Percentiles rank a stretch among this genome's conserved stretches.
phyloP scores from a whole-genome alignment of 2,329 filamentous ascomycete species.

The Hypoxylon rubiginosum region DNA sequence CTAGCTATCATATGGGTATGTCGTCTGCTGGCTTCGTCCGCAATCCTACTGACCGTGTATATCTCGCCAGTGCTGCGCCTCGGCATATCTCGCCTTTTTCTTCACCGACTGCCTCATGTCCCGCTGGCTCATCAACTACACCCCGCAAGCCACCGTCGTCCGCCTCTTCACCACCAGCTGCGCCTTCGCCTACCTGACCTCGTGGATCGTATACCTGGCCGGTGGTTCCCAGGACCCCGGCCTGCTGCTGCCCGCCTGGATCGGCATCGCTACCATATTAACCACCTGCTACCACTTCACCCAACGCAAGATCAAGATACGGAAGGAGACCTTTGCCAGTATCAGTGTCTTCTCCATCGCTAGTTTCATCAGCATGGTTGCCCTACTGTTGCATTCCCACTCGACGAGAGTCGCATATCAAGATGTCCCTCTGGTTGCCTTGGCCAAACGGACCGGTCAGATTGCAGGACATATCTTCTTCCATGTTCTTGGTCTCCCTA shows the following conservation, averaged over 20 bases:
- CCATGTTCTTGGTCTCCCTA: constrained; percentile 48
- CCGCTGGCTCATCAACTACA: constrained; percentile 87
- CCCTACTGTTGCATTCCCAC: constrained; percentile 76
- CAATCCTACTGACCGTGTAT: not conserved
- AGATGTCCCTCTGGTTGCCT: constrained; percentile 53
- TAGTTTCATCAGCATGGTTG: constrained; percentile 81
- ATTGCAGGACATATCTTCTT: constrained; percentile 44
- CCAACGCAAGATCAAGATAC: constrained; percentile 83
- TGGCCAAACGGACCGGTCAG: constrained; percentile 41
- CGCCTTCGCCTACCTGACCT: constrained; percentile 81
- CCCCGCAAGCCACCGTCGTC: constrained; percentile 82
- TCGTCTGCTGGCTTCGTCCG: constrained; percentile 35
- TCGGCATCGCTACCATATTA: constrained; percentile 80
- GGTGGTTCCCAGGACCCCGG: constrained; percentile 79
- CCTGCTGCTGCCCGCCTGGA: constrained; percentile 81
- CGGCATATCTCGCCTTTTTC: constrained; percentile 84
- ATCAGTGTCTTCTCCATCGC: constrained; percentile 82
- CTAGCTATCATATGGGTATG: constrained; percentile 81
- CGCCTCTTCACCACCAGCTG: constrained; percentile 82
- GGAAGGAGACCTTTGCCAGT: constrained; percentile 83
- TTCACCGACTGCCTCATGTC: constrained; percentile 90
- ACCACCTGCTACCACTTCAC: constrained; percentile 82
- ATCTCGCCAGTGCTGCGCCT: constrained; percentile 75
- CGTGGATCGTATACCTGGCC: constrained; percentile 77
- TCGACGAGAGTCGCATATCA: constrained; percentile 72